Percentiles rank a stretch among this genome's conserved stretches.
These are phyloP conservation scores for Papiliotrema laurentii DNA, from an alignment of 1,284 basidiomycete genomes.

Conservation along the genomic window DNA sequence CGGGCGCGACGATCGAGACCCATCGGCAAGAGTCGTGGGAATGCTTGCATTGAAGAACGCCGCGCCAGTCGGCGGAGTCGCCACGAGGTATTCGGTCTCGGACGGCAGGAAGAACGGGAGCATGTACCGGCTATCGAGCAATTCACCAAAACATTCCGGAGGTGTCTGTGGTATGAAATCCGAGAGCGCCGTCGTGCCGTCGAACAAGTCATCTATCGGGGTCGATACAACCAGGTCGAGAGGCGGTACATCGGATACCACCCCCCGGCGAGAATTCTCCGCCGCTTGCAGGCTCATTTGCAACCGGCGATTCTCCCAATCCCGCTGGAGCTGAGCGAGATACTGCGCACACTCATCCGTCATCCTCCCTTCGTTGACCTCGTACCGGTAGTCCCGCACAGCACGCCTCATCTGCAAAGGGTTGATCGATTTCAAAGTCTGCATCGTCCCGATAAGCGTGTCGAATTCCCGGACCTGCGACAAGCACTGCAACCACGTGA, in stretches of 20 bases:
- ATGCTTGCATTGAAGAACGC: conserved; percentile 31
- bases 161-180: conserved; percentile 70
- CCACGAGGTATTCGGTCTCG: conserved; percentile 69
- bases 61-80: conserved; percentile 47
- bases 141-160: conserved; percentile 76
- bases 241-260: conserved; percentile 3
- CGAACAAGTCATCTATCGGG: conserved; percentile 71
- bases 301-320: conserved; percentile 87
- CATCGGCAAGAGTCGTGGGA: conserved; percentile 27
- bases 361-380: conserved; percentile 87
- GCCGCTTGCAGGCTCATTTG: conserved; percentile 73
- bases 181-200: conserved; percentile 59
- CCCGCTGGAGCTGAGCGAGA: conserved; percentile 85
- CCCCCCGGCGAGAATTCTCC: conserved; percentile 58
- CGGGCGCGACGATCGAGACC: conserved; percentile 18
- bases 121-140: conserved; percentile 88
- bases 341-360: conserved; percentile 92
- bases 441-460: conserved; percentile 82
- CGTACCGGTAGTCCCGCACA: conserved; percentile 89
- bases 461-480: conserved; percentile 82
- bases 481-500: conserved; percentile 61
- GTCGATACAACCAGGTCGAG: conserved; percentile 18
- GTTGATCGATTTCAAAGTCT: conserved; percentile 78
- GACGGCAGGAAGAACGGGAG: conserved; percentile 79
- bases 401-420: conserved; percentile 93